Evolutionary conservation across 331 rosid genomes (phyloP), one percentile per base, ranked within the genome.

Genomic region (Erythrophleum ivorense): DNA sequence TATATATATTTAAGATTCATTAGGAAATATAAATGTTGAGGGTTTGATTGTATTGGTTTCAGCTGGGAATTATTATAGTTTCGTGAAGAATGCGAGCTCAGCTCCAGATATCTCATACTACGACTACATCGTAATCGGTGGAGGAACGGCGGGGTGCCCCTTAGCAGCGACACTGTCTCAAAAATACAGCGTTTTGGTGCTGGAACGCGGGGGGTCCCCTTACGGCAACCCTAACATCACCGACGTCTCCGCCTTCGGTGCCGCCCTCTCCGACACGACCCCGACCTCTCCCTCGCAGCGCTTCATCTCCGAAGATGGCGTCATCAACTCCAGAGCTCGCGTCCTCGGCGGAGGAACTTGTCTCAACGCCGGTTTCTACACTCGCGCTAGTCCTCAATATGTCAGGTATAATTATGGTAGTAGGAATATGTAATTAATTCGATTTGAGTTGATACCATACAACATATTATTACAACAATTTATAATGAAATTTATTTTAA

Each of bases 131-230:
- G 73, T 94, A 4, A 88, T 94, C 5, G 98, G 98, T 0, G 98
- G 98, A 0, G 98, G 97, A 31, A 91, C 98, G 0, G 92, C 97
- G 0, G 98, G 98, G 3, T 92, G 98, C 48, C 98, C 98, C 3
- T 84, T 94, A 52, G 98, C 97, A 0, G 97, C 98, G 4, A 94
- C 95, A 0, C 86, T 94, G 5, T 91, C 97, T n/a, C 88, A 91
- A 76, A 92, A 87, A 29, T 82, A 88, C 79, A 89, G 73, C 48
- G 97, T 94, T 14, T 85, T 94, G 85, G 14, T 94, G 11, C 85
- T 94, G 0, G 98, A 94, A 77, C 91, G 98, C 0, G 98, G 98
- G 0, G 94, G 94, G 2, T 84, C 98, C 0, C 98, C 98, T 9
- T 94, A 91, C 6, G 95, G 92, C 9, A 92, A 94, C 75, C 84